Evolutionary conservation across 2,329 filamentous ascomycete species (phyloP).

Genomic region (Penicillium sp.): DNA sequence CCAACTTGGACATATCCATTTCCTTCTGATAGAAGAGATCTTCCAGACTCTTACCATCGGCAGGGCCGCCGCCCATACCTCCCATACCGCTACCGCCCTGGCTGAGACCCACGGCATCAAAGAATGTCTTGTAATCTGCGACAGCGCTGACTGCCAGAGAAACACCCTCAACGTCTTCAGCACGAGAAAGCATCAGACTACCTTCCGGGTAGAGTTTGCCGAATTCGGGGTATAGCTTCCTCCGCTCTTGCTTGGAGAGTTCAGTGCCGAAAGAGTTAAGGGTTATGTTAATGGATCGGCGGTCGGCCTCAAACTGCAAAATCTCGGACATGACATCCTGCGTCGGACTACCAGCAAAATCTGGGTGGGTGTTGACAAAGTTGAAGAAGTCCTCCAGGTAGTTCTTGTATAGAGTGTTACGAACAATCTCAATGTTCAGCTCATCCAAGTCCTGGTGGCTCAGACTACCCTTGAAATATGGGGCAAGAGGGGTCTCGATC

Average conservation of each 20-base stretch:
- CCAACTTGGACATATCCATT: slow-evolving; percentile 95
- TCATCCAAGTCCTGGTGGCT: slow-evolving; percentile 97
- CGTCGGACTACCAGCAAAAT: slow-evolving; percentile 78
- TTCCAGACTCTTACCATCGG: slow-evolving; percentile 85
- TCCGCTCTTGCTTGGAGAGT: slow-evolving; percentile 87
- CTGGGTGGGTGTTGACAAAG: slow-evolving; percentile 88
- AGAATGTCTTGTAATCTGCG: slow-evolving; percentile 92
- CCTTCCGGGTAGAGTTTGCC: slow-evolving; percentile 93
- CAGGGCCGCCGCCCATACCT: slow-evolving; percentile 74
- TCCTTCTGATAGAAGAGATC: slow-evolving; percentile 99
- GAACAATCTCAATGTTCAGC: slow-evolving; percentile 98
- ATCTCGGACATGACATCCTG: slow-evolving; percentile 95
- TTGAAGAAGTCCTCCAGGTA: slow-evolving; percentile 97
- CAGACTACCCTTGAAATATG: slow-evolving; percentile 96
- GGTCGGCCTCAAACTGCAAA: slow-evolving; percentile 93
- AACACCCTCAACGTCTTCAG: slow-evolving; percentile 93
- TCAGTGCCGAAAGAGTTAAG: slow-evolving; percentile 98
- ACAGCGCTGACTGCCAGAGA: slow-evolving; percentile 91
- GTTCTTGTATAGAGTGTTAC: slow-evolving; percentile 99
- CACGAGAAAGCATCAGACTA: slow-evolving; percentile 89
- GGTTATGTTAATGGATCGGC: slow-evolving; percentile 97
- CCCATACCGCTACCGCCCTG: slow-evolving; percentile 71
- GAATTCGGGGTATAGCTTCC: slow-evolving; percentile 93
- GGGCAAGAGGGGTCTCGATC: slow-evolving; percentile 92
- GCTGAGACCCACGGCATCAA: slow-evolving; percentile 84